Evolutionary conservation across 2,329 filamentous ascomycete genomes (phyloP), one percentile per base, ranked within the genome.

Genomic region (Grosmannia clavigera): DNA sequence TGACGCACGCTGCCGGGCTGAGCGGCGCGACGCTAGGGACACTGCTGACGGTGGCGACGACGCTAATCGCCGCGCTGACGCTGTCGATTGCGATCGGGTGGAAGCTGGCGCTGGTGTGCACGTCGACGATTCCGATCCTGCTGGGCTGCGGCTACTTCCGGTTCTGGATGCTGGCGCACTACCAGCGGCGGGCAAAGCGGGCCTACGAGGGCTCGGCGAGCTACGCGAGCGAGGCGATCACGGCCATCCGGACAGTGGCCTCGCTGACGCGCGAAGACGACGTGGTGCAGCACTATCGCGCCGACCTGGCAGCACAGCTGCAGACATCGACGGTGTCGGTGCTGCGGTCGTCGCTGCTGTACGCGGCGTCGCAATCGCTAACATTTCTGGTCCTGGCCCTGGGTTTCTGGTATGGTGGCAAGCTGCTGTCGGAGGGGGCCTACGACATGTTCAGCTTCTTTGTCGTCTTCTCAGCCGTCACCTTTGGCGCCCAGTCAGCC

Each of bases 351-450:
- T 92, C 88, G 12, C 70, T 80, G 1, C 81, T 96, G 5, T 97
- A 95, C 69, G 90, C 92, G 0, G 81, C 85, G 1, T 89, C 90
- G 0, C 92, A 96, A 73, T 91, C 88, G 0, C 76, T 95, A 61
- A 83, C 89, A 62, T 95, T 95, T 74, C 78, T 91, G 55, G 90
- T 86, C 65, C 86, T 94, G 62, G 91, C 91, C 0, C 82, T 96
- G 4, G 90, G 88, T 2, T 96, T 96, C 77, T 96, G 90, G 90
- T 96, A 94, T 67, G 91, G 91, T 62, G 89, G 90, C 33, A 87
- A 80, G 0, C 76, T 94, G 38, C 86, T 96, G 58, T 85, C 81
- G 27, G 80, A 80, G 60, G 68, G 74, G 55, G 88, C 95, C 70
- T 92, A 94, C 71, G 71, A 74, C 65, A 79, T 90, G 67, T 92